Base-by-base conservation (phyloP, 148 eudicot species). In the Nyssa sinensis region DNA sequence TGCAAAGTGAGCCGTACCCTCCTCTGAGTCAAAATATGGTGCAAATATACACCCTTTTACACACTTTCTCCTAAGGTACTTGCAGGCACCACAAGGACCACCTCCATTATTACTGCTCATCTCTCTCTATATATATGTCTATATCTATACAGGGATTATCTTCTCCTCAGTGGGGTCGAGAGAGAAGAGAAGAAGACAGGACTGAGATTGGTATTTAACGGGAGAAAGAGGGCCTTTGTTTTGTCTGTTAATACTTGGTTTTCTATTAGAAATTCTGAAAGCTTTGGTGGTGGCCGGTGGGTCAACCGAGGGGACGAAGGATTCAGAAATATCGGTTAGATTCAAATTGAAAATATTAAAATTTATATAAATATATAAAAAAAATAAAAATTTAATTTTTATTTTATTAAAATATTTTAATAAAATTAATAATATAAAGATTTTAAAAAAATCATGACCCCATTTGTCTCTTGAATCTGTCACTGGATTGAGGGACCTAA, bases 11-110 rank as follows among this genome's bases (percentile, higher is more conserved):
- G 85, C 78, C 0, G 88, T 81, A 62, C 94, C 97, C 64, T 90
- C 87, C 0, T 92, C 93, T 0, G 93, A 72, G 79, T 90, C 92
- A 30, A 92, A 92, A 72, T 90, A 86, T 1, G 91, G 93, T 14
- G 96, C 93, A 69, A 91, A 91, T 0, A 91, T 73, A 62, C 96
- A 91, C 1, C 89, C 89, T 44, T 74, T 80, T 1, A 91, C 82
- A 57, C 96, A 91, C 70, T 91, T 91, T 37, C 96, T 82, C 28
- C 96, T 80, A 10, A 91, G 73, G 72, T 85, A 89, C 85, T 86
- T 91, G 85, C 96, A 91, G 19, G 96, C 96, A 4, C 96, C 96
- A 62, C 96, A 91, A 16, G 96, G 96, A 14, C 97, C 93, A 19
- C 77, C 80, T 0, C 64, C 62, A 14, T 64, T 49, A 5, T 24